These are phyloP conservation scores for Spergularia bocconei DNA, from an alignment of 148 eudicot genomes.

Conservation along the genomic window DNA sequence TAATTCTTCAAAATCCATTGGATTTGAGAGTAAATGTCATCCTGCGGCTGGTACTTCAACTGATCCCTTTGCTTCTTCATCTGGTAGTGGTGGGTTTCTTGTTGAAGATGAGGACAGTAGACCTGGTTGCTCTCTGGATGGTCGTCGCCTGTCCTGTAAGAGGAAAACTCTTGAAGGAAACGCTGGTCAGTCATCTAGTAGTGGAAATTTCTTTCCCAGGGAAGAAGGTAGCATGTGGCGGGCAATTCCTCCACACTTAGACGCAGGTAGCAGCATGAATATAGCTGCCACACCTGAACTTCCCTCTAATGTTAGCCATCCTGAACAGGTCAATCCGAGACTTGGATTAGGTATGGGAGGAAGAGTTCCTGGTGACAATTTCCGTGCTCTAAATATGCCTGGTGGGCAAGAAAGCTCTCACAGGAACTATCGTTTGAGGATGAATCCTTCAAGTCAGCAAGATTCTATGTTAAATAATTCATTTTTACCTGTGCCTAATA, in stretches of 20 bases:
- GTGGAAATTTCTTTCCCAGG: slow-evolving; percentile 48
- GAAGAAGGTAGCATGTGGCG: slow-evolving; percentile 47
- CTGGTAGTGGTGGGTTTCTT: slow-evolving; percentile 43
- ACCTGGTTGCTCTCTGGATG: slow-evolving; percentile 52
- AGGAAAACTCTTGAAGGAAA: slow-evolving; percentile 70
- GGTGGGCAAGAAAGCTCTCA: slow-evolving; percentile 44
- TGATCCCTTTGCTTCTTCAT: slow-evolving; percentile 47
- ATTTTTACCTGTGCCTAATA: slow-evolving; percentile 26
- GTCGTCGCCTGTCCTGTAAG: slow-evolving; percentile 67
- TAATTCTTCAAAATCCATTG: slow-evolving; percentile 31
- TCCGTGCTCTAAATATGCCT: slow-evolving; percentile 32
- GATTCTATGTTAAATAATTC: slow-evolving; percentile 37
- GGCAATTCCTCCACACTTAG: slow-evolving; percentile 37
- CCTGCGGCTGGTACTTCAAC: slow-evolving; percentile 43
- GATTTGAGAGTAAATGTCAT: slow-evolving; percentile 30
- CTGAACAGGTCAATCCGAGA: slow-evolving; percentile 49
- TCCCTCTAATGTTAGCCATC: slow-evolving; percentile 14
- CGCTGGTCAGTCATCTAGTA: slow-evolving; percentile 69
- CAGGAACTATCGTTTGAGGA: slow-evolving; percentile 57
- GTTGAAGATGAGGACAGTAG: slow-evolving; percentile 52
- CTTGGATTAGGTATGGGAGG: slow-evolving; percentile 49
- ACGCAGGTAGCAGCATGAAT: slow-evolving; percentile 27
- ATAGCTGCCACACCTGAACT: slow-evolving; percentile 39
- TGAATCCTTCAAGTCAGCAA: slow-evolving; percentile 43
- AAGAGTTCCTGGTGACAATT: slow-evolving; percentile 37